Percentiles rank a stretch among this genome's conserved stretches.
Evolutionary conservation across 179 eudicot genomes (phyloP).

Genomic region (Beta macrorhiza): DNA sequence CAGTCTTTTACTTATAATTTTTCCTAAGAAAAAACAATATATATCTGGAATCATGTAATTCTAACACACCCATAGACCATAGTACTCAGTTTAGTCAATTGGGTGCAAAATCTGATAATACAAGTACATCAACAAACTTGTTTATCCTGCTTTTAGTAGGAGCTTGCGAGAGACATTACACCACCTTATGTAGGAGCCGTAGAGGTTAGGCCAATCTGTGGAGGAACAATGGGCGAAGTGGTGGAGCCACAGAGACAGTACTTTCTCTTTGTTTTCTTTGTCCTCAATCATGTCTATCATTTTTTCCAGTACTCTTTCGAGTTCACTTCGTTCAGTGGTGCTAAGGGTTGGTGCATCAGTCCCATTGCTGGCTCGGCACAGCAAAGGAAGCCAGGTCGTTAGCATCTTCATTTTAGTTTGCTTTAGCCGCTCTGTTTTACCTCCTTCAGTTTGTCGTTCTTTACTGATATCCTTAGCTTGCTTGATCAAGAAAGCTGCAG

Average conservation of each 20-base stretch:
- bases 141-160: conserved; percentile 24
- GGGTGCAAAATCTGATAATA: not conserved
- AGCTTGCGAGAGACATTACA: conserved; percentile 52
- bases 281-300: conserved; percentile 45
- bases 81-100: not conserved
- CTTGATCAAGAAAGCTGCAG: conserved; percentile 75
- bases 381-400: conserved; percentile 69
- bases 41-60: not conserved
- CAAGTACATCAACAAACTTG: not conserved
- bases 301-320: conserved; percentile 53
- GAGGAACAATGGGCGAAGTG: conserved; percentile 67
- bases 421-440: conserved; percentile 28
- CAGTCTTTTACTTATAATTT: too few species aligned
- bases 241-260: conserved; percentile 78
- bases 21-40: not conserved
- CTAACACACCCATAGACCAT: too few species aligned
- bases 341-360: conserved; percentile 65
- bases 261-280: conserved; percentile 54
- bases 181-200: conserved; percentile 59
- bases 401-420: conserved; percentile 53
- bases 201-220: conserved; percentile 90
- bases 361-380: conserved; percentile 73
- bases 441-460: conserved; percentile 30
- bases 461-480: conserved; percentile 45
- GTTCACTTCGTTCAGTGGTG: conserved; percentile 48